Evolutionary conservation across 331 rosid genomes (phyloP).

Genomic region (Quercus lobata): DNA sequence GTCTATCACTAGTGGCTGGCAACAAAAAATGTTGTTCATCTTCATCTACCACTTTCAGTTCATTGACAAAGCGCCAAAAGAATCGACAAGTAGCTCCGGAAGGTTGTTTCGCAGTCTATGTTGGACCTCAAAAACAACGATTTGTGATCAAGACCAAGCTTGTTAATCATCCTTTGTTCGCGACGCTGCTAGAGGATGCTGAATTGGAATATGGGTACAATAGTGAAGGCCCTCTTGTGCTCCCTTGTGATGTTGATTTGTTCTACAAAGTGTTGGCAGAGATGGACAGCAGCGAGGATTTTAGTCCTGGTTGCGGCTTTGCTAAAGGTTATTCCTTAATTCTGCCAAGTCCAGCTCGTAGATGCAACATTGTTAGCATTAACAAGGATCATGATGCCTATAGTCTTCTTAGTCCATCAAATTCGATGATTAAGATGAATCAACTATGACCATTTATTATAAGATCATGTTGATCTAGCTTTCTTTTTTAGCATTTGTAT

Average conservation of each 20-base stretch:
- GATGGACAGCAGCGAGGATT: slow-evolving; percentile 28
- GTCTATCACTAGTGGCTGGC: neutral
- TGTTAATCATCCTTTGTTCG: slow-evolving; percentile 60
- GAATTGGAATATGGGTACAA: slow-evolving; percentile 53
- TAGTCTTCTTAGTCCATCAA: slow-evolving; percentile 18
- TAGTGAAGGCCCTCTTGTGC: slow-evolving; percentile 62
- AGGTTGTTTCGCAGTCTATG: slow-evolving; percentile 57
- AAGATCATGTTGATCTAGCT: neutral
- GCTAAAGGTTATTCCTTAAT: slow-evolving; percentile 14
- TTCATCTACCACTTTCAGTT: neutral
- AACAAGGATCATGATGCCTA: slow-evolving; percentile 8
- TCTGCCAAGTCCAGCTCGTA: slow-evolving; percentile 15
- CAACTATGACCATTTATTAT: neutral
- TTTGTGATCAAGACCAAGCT: slow-evolving; percentile 45
- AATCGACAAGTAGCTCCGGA: slow-evolving; percentile 35
- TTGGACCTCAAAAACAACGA: slow-evolving; percentile 47
- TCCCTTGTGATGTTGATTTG: slow-evolving; percentile 59
- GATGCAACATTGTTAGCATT: neutral
- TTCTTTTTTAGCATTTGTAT: neutral
- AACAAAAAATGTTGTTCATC: neutral
- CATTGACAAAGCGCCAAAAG: neutral
- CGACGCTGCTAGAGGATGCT: slow-evolving; percentile 57
- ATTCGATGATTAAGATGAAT: neutral
- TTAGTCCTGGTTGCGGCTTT: neutral
- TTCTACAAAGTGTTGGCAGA: slow-evolving; percentile 41